These are phyloP conservation scores for Solanum hybrid DNA, from an alignment of 305 asterid species.

Conservation along the genomic window DNA sequence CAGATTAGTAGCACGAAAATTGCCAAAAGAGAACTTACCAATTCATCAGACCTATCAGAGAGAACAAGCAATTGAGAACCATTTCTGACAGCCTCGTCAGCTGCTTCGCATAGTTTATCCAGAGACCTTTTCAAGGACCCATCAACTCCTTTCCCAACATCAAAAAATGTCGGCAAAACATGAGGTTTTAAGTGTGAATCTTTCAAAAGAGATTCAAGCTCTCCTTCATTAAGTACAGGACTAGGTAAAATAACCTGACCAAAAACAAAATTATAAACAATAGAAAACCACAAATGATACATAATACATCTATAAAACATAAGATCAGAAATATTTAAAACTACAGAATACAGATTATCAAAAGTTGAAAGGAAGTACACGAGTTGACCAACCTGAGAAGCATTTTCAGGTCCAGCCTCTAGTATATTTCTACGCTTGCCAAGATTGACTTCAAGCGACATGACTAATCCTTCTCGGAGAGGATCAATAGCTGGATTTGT, in stretches of 20 bases:
- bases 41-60: constrained; percentile 89
- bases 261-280: neutral
- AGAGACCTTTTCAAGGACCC: constrained; percentile 77
- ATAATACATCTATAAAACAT: neutral
- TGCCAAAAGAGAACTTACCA: constrained; percentile 39
- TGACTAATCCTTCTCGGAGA: constrained; percentile 95
- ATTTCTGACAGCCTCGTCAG: constrained; percentile 98
- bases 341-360: neutral
- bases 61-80: constrained; percentile 95
- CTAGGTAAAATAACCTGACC: constrained; percentile 70
- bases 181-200: constrained; percentile 73
- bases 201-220: constrained; percentile 77
- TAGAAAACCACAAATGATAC: neutral
- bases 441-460: constrained; percentile 97
- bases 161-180: constrained; percentile 64
- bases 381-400: constrained; percentile 63
- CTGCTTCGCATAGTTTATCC: constrained; percentile 86
- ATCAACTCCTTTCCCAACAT: constrained; percentile 80
- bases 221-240: constrained; percentile 94
- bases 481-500: constrained; percentile 99
- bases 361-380: constrained; percentile 11
- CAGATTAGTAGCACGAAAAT: neutral
- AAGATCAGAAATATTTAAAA: neutral
- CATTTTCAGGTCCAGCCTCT: constrained; percentile 93
- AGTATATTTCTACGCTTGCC: constrained; percentile 91